These are phyloP conservation scores for Aspergillus phoenicis DNA, from an alignment of 2,329 filamentous ascomycete species.

Conservation along the genomic window DNA sequence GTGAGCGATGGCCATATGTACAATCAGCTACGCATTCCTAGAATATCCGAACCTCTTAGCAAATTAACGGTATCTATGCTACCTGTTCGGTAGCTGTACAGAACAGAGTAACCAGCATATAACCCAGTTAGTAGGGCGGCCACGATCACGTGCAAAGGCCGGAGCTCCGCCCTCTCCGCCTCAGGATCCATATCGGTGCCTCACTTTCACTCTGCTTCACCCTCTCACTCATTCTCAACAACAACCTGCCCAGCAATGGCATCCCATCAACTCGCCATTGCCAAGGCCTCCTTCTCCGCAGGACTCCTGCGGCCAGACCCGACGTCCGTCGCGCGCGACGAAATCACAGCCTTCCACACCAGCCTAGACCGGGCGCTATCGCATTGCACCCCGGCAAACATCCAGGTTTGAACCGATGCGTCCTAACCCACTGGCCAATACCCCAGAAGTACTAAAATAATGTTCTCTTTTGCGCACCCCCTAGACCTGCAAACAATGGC, in stretches of 20 bases:
- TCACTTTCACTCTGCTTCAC: not conserved
- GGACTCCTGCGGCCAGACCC: slow-evolving; percentile 74
- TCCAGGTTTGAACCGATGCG: slow-evolving; percentile 74
- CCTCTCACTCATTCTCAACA: slow-evolving; percentile 2
- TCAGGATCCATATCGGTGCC: not conserved
- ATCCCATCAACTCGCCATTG: slow-evolving; percentile 71
- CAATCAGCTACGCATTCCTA: too few relatives aligned
- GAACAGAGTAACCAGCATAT: not conserved
- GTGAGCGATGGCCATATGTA: too few relatives aligned
- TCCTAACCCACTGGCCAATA: slow-evolving; percentile 24
- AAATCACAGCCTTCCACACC: slow-evolving; percentile 69
- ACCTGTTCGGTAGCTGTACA: not conserved
- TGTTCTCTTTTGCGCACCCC: slow-evolving; percentile 16
- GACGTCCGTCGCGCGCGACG: slow-evolving; percentile 66
- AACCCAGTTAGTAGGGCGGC: not conserved
- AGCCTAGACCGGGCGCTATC: slow-evolving; percentile 66
- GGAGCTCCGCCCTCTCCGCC: not conserved
- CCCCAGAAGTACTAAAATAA: slow-evolving; percentile 41
- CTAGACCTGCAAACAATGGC: slow-evolving; percentile 88
- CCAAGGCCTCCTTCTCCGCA: slow-evolving; percentile 76
- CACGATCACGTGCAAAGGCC: slow-evolving; percentile 2
- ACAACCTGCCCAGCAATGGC: slow-evolving; percentile 52
- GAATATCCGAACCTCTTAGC: too few relatives aligned
- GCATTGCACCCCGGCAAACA: slow-evolving; percentile 76
- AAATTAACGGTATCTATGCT: too few relatives aligned